Base-by-base conservation (phyloP, 352 stramenopile species). In the Phytophthora kernoviae region DNA sequence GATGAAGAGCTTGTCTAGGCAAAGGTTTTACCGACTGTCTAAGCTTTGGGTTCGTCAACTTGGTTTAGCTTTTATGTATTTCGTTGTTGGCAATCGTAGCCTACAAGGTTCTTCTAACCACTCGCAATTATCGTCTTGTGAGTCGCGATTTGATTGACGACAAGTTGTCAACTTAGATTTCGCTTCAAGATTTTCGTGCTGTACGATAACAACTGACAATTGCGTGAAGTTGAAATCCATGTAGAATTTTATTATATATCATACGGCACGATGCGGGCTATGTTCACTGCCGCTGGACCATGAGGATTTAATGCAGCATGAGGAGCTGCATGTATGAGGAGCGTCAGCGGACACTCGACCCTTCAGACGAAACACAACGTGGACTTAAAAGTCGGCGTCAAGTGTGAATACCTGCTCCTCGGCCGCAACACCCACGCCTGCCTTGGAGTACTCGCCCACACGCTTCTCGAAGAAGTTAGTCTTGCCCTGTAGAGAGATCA, bases 401-500 rank as follows among this genome's bases (percentile, higher is more conserved):
- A 98, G 78, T 27, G 91, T 96, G 67, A 98, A 98, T 22, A 95
- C 80, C 67, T 98, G 90, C 11, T 98, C 87, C 48, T 84, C 81
- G 6, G 78, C 77, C 4, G 86, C 70, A 45, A 96, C 88, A 65
- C 96, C 96, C 6, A 99, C 97, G 39, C 96, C 96, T 27, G 93
- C 94, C 81, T 99, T 99, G 68, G 93, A 90, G 85, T 99, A 99
- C 79, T 99, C 98, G 65, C 97, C 96, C 21, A 99, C 97, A 51
- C 97, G 87, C 84, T 99, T 99, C 77, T 98, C 95, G 67, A 98
- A 98, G 58, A 98, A 98, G 79, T 98, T 99, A 57, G 96, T 98
- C 81, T 99, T 99, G 59, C 96, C 96, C 71, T 99, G 91, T 20
- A 99, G 82, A 32, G 89, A 98, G 69, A 99, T 99, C 83, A 99